Conservation (phyloP, 345 rosid species). For the Gossypium sturtianum region DNA sequence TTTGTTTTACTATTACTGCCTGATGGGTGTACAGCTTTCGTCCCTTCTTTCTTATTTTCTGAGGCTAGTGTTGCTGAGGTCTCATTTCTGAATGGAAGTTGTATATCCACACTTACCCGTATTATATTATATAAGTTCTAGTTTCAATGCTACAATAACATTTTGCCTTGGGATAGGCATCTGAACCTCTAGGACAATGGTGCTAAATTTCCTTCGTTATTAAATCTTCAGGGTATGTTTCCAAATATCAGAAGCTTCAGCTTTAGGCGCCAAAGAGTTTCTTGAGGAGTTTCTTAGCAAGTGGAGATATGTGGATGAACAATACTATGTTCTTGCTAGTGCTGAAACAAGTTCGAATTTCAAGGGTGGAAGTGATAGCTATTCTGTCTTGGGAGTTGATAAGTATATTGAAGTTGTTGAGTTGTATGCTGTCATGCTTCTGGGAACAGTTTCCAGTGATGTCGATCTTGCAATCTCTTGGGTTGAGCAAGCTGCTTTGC, state of each 20-base stretch:
- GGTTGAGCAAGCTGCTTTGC: constrained; percentile 74
- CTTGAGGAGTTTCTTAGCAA: constrained; percentile 68
- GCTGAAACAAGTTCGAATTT: constrained; percentile 22
- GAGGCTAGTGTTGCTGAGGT: not conserved
- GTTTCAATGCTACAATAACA: not conserved
- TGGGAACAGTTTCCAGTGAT: constrained; percentile 47
- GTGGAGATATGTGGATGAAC: constrained; percentile 54
- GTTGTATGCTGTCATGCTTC: constrained; percentile 54
- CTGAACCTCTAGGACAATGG: not conserved
- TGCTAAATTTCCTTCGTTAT: constrained; percentile 3
- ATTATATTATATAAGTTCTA: not conserved
- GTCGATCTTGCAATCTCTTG: constrained; percentile 61
- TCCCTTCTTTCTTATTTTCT: not conserved
- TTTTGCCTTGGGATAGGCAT: not conserved
- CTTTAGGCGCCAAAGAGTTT: constrained; percentile 46
- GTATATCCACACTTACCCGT: not conserved
- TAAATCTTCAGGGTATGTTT: constrained; percentile 54
- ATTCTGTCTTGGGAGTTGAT: constrained; percentile 35
- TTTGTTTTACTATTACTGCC: not conserved
- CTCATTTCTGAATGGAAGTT: not conserved
- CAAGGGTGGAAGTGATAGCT: constrained; percentile 30
- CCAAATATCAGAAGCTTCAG: constrained; percentile 60
- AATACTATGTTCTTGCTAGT: constrained; percentile 30
- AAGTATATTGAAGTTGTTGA: constrained; percentile 59
- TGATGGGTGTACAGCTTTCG: not conserved